Percentiles rank a stretch among this genome's conserved stretches.
These are phyloP conservation scores for Exophiala viscosa DNA, from an alignment of 2,329 filamentous ascomycete genomes.

Conservation along the genomic window DNA sequence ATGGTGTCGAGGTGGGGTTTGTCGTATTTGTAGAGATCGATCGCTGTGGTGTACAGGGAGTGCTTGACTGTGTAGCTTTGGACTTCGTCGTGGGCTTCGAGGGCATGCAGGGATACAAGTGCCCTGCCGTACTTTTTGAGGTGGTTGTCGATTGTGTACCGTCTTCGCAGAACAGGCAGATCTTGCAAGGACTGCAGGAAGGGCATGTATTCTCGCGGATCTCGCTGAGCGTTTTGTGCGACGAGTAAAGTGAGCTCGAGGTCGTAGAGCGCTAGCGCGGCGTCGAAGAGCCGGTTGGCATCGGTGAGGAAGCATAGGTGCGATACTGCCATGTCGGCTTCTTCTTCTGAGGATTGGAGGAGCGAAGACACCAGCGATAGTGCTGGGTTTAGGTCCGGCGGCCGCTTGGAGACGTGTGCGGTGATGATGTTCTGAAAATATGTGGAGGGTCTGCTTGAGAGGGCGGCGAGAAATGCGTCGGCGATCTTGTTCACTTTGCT, in stretches of 20 bases:
- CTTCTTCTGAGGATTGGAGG: conserved; percentile 48
- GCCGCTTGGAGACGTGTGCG: conserved; percentile 87
- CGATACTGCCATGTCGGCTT: conserved; percentile 85
- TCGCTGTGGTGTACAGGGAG: conserved; percentile 69
- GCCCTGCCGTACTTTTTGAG: conserved; percentile 74
- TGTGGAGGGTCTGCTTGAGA: conserved; percentile 59
- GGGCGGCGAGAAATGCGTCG: conserved; percentile 70
- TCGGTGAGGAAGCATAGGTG: conserved; percentile 98
- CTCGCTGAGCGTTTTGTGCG: conserved; percentile 92
- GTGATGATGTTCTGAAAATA: conserved; percentile 90
- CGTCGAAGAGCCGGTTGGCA: conserved; percentile 85
- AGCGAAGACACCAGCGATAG: conserved; percentile 74
- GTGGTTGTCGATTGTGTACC: conserved; percentile 85
- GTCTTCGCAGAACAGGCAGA: conserved; percentile 65
- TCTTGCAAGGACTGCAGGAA: conserved; percentile 85
- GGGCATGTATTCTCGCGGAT: conserved; percentile 90
- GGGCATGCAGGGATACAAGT: conserved; percentile 67
- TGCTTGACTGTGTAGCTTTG: conserved; percentile 75
- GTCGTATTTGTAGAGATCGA: conserved; percentile 82
- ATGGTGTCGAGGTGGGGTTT: conserved; percentile 61
- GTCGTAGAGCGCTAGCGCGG: conserved; percentile 85
- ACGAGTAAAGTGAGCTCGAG: conserved; percentile 85
- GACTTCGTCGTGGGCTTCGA: conserved; percentile 73
- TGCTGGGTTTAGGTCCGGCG: conserved; percentile 84
- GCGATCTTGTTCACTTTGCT: conserved; percentile 84